Evolutionary conservation across 2,329 filamentous ascomycete genomes (phyloP).

Genomic region (Fonsecaea multimorphosa): DNA sequence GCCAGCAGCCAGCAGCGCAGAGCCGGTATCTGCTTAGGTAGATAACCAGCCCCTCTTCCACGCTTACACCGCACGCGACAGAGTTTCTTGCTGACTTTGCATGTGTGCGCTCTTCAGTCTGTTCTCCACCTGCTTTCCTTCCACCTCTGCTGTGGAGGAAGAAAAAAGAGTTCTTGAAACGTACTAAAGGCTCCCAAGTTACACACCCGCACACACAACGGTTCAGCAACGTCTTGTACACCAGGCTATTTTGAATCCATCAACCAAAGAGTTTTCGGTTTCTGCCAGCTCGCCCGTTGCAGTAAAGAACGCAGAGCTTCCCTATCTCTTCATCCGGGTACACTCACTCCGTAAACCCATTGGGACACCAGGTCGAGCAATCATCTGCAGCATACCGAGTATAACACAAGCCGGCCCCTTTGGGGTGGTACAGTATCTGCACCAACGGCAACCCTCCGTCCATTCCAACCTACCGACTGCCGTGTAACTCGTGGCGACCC

Average conservation of each 20-base stretch:
- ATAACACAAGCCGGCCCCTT: not conserved
- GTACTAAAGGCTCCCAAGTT: not conserved
- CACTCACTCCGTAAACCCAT: not conserved
- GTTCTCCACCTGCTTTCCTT: not conserved
- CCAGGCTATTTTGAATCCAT: not conserved
- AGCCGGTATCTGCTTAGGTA: constrained; percentile 13
- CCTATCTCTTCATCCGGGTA: not conserved
- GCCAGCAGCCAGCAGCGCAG: constrained; percentile 5
- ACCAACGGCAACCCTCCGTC: not conserved
- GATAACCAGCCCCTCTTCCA: constrained; percentile 10
- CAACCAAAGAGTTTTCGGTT: not conserved
- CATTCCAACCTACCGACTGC: not conserved
- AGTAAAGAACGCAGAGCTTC: not conserved
- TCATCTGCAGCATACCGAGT: not conserved
- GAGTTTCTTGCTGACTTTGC: not conserved
- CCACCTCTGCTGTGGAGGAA: not conserved
- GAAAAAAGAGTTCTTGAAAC: not conserved
- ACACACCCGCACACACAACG: not conserved
- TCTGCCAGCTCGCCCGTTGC: not conserved
- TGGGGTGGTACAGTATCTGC: constrained; percentile 2
- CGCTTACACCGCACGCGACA: constrained; percentile 9
- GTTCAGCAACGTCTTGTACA: not conserved
- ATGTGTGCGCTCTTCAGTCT: constrained; percentile 1
- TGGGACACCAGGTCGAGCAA: not conserved
- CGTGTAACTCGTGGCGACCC: constrained; percentile 3